Evolutionary conservation across 805 yeast genomes (phyloP).

Genomic region (Metschnikowia lachancei): DNA sequence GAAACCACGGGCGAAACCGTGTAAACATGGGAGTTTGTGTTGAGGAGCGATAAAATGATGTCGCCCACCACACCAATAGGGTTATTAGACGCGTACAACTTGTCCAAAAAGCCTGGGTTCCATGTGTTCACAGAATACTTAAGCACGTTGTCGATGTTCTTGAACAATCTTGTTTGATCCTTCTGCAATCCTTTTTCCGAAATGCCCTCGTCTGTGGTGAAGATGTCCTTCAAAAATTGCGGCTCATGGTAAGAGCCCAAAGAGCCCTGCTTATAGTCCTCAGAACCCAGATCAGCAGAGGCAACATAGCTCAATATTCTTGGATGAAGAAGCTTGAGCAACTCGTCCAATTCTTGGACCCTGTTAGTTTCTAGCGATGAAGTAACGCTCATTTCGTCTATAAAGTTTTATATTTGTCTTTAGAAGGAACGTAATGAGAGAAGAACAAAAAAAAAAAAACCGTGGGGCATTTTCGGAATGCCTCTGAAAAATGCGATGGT

Average conservation of each 20-base stretch:
- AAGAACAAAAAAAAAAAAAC: no score
- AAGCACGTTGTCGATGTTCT: constrained; percentile 54
- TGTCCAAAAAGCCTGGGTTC: constrained; percentile 84
- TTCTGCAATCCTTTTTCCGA: constrained; percentile 32
- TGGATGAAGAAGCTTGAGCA: constrained; percentile 51
- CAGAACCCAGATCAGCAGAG: constrained; percentile 40
- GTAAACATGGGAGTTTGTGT: constrained; percentile 83
- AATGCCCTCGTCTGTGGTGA: constrained; percentile 35
- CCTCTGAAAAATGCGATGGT: no score
- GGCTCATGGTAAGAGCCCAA: constrained; percentile 59
- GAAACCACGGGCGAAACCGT: constrained; percentile 82
- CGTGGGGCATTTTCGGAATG: no score
- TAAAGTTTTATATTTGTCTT: background rate
- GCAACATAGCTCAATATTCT: constrained; percentile 52
- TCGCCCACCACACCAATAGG: constrained; percentile 81
- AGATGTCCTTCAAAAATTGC: constrained; percentile 35
- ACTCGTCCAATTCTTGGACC: constrained; percentile 53
- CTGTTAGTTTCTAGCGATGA: constrained; percentile 46
- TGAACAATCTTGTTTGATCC: constrained; percentile 41
- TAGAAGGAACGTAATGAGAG: no score
- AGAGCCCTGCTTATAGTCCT: constrained; percentile 34
- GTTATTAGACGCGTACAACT: constrained; percentile 79
- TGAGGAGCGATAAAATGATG: constrained; percentile 60
- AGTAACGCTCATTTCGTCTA: constrained; percentile 11
- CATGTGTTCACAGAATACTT: constrained; percentile 76